These are phyloP conservation scores for Talaromyces trachyspermus DNA, from an alignment of 495 filamentous ascomycete genomes.

Conservation along the genomic window DNA sequence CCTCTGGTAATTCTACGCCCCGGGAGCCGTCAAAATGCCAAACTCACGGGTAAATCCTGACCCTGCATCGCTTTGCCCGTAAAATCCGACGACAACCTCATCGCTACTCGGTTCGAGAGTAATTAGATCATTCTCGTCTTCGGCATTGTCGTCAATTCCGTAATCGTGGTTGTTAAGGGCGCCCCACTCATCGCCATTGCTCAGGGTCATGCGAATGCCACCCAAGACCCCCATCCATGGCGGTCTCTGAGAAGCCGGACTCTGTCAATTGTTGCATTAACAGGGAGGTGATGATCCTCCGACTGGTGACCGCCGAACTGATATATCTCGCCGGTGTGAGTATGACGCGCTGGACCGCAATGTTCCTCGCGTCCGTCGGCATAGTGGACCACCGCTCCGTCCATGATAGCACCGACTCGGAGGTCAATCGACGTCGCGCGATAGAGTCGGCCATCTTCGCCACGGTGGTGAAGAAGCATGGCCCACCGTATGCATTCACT, in stretches of 20 bases:
- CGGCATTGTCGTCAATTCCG: no score
- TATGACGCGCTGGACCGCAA: slow-evolving; percentile 21
- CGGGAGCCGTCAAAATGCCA: slow-evolving; percentile 35
- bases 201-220: slow-evolving; percentile 28
- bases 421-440: slow-evolving; percentile 27
- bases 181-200: slow-evolving; percentile 25
- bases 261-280: slow-evolving; percentile 20
- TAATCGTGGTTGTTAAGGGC: slow-evolving; percentile 21
- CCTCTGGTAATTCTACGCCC: slow-evolving; percentile 23
- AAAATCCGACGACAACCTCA: slow-evolving; percentile 36
- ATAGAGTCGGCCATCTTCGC: slow-evolving; percentile 16
- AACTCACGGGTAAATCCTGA: slow-evolving; percentile 19
- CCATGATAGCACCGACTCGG: slow-evolving; percentile 27
- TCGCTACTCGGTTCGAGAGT: slow-evolving; percentile 16
- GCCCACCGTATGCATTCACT: slow-evolving; percentile 10
- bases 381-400: slow-evolving; percentile 32
- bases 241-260: slow-evolving; percentile 16
- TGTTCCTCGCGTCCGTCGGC: slow-evolving; percentile 22
- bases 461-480: slow-evolving; percentile 23
- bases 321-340: slow-evolving; percentile 3
- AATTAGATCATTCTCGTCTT: slow-evolving; percentile 5
- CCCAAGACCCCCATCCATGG: slow-evolving; percentile 14
- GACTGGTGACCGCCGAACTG: slow-evolving; percentile 25
- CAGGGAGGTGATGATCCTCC: slow-evolving; percentile 19
- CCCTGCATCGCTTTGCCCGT: slow-evolving; percentile 21